Base-by-base conservation (phyloP, 305 asterid species). In the Fraxinus xanthoxyloides region DNA sequence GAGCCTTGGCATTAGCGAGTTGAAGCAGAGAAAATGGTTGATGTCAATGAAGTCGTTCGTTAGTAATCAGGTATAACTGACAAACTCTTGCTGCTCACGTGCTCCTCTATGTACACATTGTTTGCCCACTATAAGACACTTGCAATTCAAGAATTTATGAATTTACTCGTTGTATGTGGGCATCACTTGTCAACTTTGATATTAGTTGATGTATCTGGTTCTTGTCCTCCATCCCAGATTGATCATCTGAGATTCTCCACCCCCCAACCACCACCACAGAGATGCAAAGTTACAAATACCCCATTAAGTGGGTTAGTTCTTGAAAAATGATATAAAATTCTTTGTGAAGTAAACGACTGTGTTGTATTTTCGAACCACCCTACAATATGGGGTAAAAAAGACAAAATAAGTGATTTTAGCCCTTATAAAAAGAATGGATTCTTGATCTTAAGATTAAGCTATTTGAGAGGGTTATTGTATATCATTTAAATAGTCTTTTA, bases 1-100 rank as follows among this genome's bases (percentile, higher is more conserved):
- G 90, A 94, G 97, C 91, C 98, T 96, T 84, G 99, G 99, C 84
- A 94, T 94, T 80, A 93, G 91, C 85, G 98, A 93, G 83, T 89
- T 92, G 86, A 96, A 93, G 87, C 92, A 92, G 82, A 90, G 98
- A 85, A 94, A 96, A 86, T 96, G 99, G 99, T 84, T 96, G 83
- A 89, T 96, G 99, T 96, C 99, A 10, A 89, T 96, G 91, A 90
- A 87, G 91, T 87, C 95, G 76, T 94, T 96, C 88, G 94, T 96
- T 75, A 97, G 98, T 67, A 93, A 90, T 86, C 99, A 96, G 98
- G 99, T 95, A 91, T 70, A 5, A 28, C 24, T 15, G 7, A 46
- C 82, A 70, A 79, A 19, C 59, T 72, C 46, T 48, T 15, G 75
- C 73, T 81, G 17, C 76, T 65, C 54, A 12, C 43, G 5, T 67